Base-by-base conservation (phyloP, 208 protist species). In the Lotmaria passim region DNA sequence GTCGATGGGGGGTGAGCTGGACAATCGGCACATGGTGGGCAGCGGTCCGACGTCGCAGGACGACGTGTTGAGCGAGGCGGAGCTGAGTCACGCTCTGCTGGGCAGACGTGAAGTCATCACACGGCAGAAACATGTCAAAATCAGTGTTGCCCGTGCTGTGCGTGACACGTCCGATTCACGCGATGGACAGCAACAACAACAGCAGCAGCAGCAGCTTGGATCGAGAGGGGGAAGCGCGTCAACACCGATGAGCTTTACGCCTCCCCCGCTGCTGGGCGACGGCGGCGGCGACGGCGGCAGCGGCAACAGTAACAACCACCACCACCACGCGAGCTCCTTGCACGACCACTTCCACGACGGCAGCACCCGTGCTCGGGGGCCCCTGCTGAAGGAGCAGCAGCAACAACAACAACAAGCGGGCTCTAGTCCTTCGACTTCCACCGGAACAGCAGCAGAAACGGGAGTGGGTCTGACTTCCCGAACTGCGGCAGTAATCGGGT, bases 121-220 rank as follows among this genome's bases (percentile, higher is more conserved):
- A 26, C 66, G 71, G 26, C 52, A 46, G 31, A 30, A 60, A 50
- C 30, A n/a, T n/a, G n/a, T n/a, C n/a, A n/a, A n/a, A n/a, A n/a
- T n/a, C n/a, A n/a, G n/a, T n/a, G n/a, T 2, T 19, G 31, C 28
- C 12, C 31, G 31, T 7, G 51, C 30, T 26, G 51, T n/a, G n/a
- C n/a, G n/a, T n/a, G n/a, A n/a, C n/a, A n/a, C n/a, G n/a, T n/a
- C n/a, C n/a, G n/a, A n/a, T n/a, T n/a, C n/a, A 17, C 55, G 48
- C 6, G 44, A 43, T 5, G 34, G 41, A 26, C 66, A 10, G 33
- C 33, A 21, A 2, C 14, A 44, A 12, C 30, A 39, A 26, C 57
- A 11, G 28, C 62, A 73, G 50, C 70, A 70, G 7, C 66, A 36
- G 15, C 3, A 36, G 44, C 44, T 5, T 17, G 5, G 44, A 5